These are phyloP conservation scores for Paracamarosporium sp. DNA, from an alignment of 2,329 filamentous ascomycete genomes.

Conservation along the genomic window DNA sequence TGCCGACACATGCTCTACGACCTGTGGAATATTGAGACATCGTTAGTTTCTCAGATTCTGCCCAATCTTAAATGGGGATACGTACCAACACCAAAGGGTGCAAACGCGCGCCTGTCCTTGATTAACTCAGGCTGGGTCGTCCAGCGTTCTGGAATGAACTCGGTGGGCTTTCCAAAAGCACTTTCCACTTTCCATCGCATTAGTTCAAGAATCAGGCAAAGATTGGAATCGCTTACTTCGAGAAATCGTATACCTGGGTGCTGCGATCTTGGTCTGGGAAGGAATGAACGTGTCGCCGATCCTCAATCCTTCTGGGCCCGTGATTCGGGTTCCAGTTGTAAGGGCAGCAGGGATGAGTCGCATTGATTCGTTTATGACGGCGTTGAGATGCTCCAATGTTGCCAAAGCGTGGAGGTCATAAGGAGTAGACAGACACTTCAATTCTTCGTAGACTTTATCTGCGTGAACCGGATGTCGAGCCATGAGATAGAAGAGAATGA, in stretches of 20 bases:
- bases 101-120: constrained; percentile 58
- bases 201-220: neutral
- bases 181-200: too few species aligned
- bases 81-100: constrained; percentile 9
- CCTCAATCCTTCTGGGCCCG: neutral
- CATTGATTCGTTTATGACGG: neutral
- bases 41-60: neutral
- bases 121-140: constrained; percentile 8
- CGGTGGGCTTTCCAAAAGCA: constrained; percentile 12
- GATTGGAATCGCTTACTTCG: neutral
- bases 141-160: constrained; percentile 28
- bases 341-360: neutral
- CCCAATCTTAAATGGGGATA: neutral
- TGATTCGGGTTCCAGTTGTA: neutral
- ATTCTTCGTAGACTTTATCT: constrained; percentile 5
- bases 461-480: constrained; percentile 12
- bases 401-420: neutral
- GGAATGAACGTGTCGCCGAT: neutral
- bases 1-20: neutral
- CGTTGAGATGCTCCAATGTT: neutral
- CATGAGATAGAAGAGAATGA: constrained; percentile 10
- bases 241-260: neutral
- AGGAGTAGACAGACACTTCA: neutral
- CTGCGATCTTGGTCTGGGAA: neutral
- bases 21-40: neutral